These are phyloP conservation scores for Fraxinus nigra DNA, from an alignment of 305 asterid species.

Conservation along the genomic window DNA sequence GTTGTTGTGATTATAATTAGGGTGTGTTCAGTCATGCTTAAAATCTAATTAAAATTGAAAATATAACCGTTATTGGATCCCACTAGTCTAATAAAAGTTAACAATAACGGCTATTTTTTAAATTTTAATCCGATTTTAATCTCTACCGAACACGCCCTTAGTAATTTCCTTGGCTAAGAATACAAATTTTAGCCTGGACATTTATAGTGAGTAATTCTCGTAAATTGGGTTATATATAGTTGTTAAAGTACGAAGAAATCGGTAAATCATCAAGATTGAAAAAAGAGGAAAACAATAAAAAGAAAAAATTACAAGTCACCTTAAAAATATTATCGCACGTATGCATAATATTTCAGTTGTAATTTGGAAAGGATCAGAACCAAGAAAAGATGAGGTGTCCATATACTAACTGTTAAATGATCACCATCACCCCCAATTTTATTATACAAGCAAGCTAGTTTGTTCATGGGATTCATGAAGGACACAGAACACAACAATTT, in stretches of 20 bases:
- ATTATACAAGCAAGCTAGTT: not conserved
- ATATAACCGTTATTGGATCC: too few relatives aligned
- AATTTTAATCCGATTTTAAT: too few relatives aligned
- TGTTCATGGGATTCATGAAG: not conserved
- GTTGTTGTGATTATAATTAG: not conserved
- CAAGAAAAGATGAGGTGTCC: conserved; percentile 4
- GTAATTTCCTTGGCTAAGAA: not conserved
- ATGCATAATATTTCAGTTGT: not conserved
- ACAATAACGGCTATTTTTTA: too few relatives aligned
- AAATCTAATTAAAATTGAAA: too few relatives aligned
- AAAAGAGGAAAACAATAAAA: not conserved
- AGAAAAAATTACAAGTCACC: not conserved
- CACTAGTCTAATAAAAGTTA: too few relatives aligned
- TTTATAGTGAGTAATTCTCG: not conserved
- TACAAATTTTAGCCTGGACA: not conserved
- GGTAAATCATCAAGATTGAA: not conserved
- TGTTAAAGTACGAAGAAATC: not conserved
- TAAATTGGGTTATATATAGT: not conserved
- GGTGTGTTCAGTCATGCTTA: too few relatives aligned
- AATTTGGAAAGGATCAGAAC: not conserved
- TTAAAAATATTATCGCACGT: not conserved
- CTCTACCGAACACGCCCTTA: too few relatives aligned
- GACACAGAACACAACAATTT: not conserved
- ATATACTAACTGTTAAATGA: not conserved
- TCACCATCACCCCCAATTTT: not conserved